Conservation (phyloP, 192 early-diverging fungal species). For the Mortierella alpina region DNA sequence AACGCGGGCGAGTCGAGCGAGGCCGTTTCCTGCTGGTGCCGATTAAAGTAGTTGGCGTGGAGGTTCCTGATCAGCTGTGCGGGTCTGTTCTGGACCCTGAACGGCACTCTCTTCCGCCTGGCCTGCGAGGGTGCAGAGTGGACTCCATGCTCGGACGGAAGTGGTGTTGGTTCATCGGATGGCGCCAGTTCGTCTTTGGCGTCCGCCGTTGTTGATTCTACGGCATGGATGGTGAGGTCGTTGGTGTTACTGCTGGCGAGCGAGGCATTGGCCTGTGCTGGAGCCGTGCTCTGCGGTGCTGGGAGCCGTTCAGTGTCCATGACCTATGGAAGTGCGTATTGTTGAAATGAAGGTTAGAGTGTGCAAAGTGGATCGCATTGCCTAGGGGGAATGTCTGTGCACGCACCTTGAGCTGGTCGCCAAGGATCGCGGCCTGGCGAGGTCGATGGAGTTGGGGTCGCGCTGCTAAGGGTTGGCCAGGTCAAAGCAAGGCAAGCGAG, state of each 20-base stretch:
- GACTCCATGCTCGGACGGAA: neutral
- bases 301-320: constrained; percentile 13
- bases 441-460: no score
- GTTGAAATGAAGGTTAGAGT: neutral
- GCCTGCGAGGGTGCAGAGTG: neutral
- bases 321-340: constrained; percentile 3
- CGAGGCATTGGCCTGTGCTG: neutral
- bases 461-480: no score
- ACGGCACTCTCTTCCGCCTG: neutral
- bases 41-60: constrained; percentile 45
- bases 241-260: neutral
- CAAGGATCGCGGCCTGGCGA: no score
- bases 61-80: constrained; percentile 50
- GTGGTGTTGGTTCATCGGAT: neutral
- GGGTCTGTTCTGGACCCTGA: constrained; percentile 32
- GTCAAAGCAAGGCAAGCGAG: neutral
- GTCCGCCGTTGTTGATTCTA: neutral
- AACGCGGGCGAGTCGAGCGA: neutral
- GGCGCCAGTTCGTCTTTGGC: neutral
- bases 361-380: neutral
- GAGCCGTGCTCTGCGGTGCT: constrained; percentile 22
- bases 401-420: no score
- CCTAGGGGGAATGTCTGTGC: neutral
- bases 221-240: neutral
- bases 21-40: neutral